Percentiles rank a stretch among this genome's conserved stretches.
Conservation (phyloP, 176 grass and related monocot genomes). For the Panicum miliaceum region DNA sequence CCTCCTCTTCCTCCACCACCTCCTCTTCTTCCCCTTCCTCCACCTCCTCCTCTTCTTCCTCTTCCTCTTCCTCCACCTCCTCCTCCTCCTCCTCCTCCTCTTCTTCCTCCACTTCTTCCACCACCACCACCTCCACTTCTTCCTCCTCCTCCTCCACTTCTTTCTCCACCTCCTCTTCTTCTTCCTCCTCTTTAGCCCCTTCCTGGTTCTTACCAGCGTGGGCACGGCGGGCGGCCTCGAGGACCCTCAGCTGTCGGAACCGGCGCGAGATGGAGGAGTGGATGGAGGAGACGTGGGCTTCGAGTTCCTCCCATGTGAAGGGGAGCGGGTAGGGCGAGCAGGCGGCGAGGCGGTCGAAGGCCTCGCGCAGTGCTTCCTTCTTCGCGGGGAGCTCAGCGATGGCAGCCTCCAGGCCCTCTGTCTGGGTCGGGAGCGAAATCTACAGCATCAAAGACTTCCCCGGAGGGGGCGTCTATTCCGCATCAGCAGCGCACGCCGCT, state of each 20-base stretch:
- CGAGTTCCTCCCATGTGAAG: constrained; percentile 51
- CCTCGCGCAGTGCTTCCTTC: constrained; percentile 53
- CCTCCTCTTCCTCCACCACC: neutral
- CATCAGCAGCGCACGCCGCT: neutral
- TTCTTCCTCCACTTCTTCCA: neutral
- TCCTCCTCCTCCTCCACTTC: neutral
- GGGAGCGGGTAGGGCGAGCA: constrained; percentile 46
- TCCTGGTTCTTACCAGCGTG: neutral
- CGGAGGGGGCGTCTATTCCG: neutral
- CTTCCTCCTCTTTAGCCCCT: neutral
- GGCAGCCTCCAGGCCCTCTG: constrained; percentile 37
- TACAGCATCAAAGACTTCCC: neutral
- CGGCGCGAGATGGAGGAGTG: constrained; percentile 40
- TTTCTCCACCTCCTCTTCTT: neutral
- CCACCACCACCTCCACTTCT: neutral
- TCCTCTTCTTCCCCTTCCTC: neutral
- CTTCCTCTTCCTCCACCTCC: neutral
- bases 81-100: neutral
- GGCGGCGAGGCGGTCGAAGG: constrained; percentile 47
- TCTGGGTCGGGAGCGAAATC: neutral
- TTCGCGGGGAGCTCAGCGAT: constrained; percentile 45
- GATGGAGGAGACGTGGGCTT: constrained; percentile 54
- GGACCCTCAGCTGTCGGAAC: constrained; percentile 42
- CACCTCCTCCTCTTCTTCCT: neutral
- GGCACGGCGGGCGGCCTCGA: constrained; percentile 27